These are phyloP conservation scores for Diphasiastrum complanatum DNA, from an alignment of 83 land plant genomes.

Conservation along the genomic window DNA sequence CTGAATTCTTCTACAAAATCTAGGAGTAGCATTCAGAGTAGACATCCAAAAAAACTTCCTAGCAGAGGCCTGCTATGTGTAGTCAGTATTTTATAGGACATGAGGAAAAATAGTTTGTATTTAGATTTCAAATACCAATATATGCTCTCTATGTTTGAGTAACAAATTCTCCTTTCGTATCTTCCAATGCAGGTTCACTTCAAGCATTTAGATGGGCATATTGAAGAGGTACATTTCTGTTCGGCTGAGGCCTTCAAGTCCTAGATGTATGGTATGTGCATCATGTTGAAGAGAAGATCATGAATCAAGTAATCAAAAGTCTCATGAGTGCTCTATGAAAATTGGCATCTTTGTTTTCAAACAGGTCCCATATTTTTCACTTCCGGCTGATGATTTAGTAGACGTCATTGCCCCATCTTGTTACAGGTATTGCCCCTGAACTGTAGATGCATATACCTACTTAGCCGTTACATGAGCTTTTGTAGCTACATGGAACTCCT, in stretches of 20 bases:
- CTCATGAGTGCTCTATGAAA: neutral
- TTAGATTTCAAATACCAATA: too few relatives aligned
- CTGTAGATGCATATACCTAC: too few relatives aligned
- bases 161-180: neutral
- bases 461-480: too few relatives aligned
- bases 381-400: constrained; percentile 85
- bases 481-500: too few relatives aligned
- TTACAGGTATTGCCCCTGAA: constrained; percentile 55
- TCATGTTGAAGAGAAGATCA: neutral
- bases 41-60: too few relatives aligned
- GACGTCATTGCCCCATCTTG: constrained; percentile 99
- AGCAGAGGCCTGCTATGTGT: too few relatives aligned
- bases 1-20: neutral
- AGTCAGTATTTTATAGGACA: too few relatives aligned
- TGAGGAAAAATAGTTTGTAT: too few relatives aligned
- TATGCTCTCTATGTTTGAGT: neutral
- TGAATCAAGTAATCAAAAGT: neutral
- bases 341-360: constrained; percentile 10
- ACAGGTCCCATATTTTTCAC: constrained; percentile 96
- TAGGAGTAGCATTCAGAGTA: too few relatives aligned
- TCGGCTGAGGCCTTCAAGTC: neutral
- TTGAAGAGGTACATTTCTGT: constrained; percentile 72
- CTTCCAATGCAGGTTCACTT: constrained; percentile 67
- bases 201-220: constrained; percentile 97
- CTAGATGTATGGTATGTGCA: neutral